These are phyloP conservation scores for Periconia sp. DNA, from an alignment of 2,329 filamentous ascomycete genomes.

Conservation along the genomic window DNA sequence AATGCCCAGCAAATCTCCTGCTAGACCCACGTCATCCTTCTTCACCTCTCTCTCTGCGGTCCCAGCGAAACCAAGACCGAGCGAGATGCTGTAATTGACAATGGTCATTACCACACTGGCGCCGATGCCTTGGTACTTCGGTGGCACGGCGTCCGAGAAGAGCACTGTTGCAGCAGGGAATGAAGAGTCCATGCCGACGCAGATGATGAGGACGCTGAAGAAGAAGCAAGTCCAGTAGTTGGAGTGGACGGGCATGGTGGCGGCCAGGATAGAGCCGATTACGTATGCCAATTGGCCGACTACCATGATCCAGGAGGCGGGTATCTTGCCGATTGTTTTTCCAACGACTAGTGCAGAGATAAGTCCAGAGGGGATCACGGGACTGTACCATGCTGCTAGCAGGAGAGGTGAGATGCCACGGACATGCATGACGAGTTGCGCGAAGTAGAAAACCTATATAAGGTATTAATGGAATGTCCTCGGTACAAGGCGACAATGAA, in stretches of 20 bases:
- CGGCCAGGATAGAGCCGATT: constrained; percentile 31
- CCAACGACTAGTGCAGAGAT: constrained; percentile 40
- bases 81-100: constrained; percentile 44
- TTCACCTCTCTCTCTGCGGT: constrained; percentile 29
- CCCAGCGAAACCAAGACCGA: constrained; percentile 43
- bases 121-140: constrained; percentile 43
- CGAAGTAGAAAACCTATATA: constrained; percentile 29
- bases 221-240: constrained; percentile 42
- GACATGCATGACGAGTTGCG: constrained; percentile 35
- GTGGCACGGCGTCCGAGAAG: constrained; percentile 36
- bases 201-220: constrained; percentile 38
- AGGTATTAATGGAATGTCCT: too few relatives aligned
- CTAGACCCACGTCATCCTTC: background rate
- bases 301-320: constrained; percentile 42
- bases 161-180: constrained; percentile 44
- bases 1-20: constrained; percentile 1
- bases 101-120: constrained; percentile 40
- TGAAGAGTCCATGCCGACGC: constrained; percentile 40
- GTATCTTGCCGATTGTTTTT: constrained; percentile 42
- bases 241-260: constrained; percentile 35
- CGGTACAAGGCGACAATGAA: too few relatives aligned
- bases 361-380: constrained; percentile 37
- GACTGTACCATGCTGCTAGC: constrained; percentile 35
- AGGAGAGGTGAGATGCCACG: constrained; percentile 35
- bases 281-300: constrained; percentile 40